Conservation (phyloP, 345 rosid genomes). For the Eucalyptus polybractea region DNA sequence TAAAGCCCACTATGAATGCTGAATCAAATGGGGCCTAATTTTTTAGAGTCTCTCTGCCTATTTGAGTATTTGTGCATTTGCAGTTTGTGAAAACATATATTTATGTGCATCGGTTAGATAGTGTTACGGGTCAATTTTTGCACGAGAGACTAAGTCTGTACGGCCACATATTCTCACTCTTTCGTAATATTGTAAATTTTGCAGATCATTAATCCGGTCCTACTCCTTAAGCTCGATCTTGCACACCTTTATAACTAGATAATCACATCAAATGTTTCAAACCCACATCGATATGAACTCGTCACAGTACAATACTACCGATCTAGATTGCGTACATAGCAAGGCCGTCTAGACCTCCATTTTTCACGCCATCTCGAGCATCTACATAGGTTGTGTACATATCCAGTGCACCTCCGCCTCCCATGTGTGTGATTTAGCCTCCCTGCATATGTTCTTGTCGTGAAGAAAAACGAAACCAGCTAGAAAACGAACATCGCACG, state of each 20-base stretch:
- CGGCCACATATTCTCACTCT: background rate
- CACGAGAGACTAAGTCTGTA: background rate
- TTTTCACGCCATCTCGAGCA: background rate
- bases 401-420: background rate
- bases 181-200: background rate
- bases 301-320: background rate
- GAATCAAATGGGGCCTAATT: no score
- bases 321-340: background rate
- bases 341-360: background rate
- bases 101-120: background rate
- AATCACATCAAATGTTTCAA: background rate
- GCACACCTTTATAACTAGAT: background rate
- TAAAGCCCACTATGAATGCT: accelerated
- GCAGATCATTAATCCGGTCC: background rate
- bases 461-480: background rate
- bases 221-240: background rate
- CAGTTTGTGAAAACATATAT: background rate
- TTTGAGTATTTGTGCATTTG: background rate
- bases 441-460: background rate
- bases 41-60: accelerated
- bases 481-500: background rate
- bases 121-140: background rate
- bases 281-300: background rate
- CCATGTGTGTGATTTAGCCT: background rate
- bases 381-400: background rate